Evolutionary conservation across 2,329 filamentous ascomycete genomes (phyloP).

Genomic region (Colletotrichum gloeosporioides): DNA sequence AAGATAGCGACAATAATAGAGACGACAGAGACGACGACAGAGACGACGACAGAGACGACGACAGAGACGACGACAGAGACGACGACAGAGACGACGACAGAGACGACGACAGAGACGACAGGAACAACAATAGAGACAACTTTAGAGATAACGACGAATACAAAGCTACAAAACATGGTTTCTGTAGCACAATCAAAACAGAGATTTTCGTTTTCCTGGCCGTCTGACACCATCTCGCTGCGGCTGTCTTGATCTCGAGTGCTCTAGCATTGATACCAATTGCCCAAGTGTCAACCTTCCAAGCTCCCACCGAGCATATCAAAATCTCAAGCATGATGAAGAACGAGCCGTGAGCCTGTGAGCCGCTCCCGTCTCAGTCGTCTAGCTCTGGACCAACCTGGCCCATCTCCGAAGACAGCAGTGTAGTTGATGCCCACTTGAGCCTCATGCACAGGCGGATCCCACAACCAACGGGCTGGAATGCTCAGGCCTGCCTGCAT

Average conservation of each 20-base stretch:
- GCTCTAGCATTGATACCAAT: background rate
- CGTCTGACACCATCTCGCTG: background rate
- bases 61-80: background rate
- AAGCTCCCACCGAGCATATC: background rate
- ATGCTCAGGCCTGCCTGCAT: background rate
- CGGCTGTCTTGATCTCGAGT: background rate
- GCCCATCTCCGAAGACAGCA: background rate
- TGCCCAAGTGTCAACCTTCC: background rate
- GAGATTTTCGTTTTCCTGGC: background rate
- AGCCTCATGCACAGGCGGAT: background rate
- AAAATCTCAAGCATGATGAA: rapidly evolving
- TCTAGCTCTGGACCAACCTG: background rate
- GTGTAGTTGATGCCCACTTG: background rate
- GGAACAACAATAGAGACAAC: background rate
- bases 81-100: background rate
- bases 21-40: too few species aligned
- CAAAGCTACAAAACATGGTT: background rate
- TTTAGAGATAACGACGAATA: background rate
- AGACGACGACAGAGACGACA: background rate
- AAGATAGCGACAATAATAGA: background rate
- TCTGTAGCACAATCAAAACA: background rate
- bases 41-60: too few species aligned
- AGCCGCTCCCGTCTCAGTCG: background rate
- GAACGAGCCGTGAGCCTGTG: background rate
- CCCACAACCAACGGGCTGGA: background rate